Percentiles rank a stretch among this genome's conserved stretches.
These are phyloP conservation scores for Oryza longistaminata DNA, from an alignment of 176 grass and related monocot genomes.

Conservation along the genomic window DNA sequence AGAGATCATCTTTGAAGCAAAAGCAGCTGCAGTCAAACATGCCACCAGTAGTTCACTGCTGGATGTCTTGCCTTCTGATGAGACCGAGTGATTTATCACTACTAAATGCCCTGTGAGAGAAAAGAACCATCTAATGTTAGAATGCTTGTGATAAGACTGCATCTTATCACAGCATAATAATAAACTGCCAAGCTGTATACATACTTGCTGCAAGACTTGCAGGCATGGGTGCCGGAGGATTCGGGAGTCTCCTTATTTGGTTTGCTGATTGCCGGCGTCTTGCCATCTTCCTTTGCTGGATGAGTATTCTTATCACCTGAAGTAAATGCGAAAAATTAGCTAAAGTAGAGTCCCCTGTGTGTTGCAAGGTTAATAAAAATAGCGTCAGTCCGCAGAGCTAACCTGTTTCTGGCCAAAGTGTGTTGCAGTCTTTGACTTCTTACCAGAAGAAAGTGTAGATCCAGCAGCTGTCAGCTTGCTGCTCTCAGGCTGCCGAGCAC, in stretches of 20 bases:
- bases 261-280: constrained; percentile 52
- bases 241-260: constrained; percentile 54
- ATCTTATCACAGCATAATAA: not conserved
- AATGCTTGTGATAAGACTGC: not conserved
- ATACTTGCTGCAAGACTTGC: constrained; percentile 84
- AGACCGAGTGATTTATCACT: constrained; percentile 4
- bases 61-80: constrained; percentile 44
- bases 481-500: constrained; percentile 42
- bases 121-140: not conserved
- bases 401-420: constrained; percentile 52
- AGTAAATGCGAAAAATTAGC: not conserved
- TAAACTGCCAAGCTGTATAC: not conserved
- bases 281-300: constrained; percentile 48
- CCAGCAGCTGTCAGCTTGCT: constrained; percentile 62
- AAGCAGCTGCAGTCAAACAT: not conserved
- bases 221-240: constrained; percentile 49
- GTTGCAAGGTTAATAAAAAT: not conserved
- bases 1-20: not conserved
- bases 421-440: constrained; percentile 68
- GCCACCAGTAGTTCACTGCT: constrained; percentile 7
- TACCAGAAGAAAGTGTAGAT: constrained; percentile 49
- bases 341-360: not conserved
- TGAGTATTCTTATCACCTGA: constrained; percentile 64
- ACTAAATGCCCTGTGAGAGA: constrained; percentile 42
- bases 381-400: not conserved